Conservation (phyloP, 176 grass and related monocot genomes). For the Triticum dicoccoides region DNA sequence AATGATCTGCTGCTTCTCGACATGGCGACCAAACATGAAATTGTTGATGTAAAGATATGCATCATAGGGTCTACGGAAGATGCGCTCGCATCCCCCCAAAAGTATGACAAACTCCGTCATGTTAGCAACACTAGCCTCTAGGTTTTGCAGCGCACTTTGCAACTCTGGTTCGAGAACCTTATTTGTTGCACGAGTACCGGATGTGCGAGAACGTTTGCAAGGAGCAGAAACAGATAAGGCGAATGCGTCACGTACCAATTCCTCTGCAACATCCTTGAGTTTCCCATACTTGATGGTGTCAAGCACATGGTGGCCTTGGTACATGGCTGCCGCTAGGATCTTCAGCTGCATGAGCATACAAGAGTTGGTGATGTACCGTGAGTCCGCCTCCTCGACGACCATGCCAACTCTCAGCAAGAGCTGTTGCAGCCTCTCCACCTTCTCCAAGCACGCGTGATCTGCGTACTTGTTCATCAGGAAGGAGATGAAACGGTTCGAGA, state of each 20-base stretch:
- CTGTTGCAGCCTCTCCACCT: neutral
- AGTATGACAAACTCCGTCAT: neutral
- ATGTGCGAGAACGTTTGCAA: neutral
- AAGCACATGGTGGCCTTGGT: too few species aligned
- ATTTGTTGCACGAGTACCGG: neutral
- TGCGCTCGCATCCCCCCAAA: neutral
- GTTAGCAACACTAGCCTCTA: neutral
- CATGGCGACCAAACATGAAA: too few species aligned
- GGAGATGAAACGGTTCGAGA: neutral
- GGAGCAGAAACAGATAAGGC: neutral
- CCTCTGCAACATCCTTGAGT: too few species aligned
- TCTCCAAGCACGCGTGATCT: too few species aligned
- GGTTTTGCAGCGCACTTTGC: neutral
- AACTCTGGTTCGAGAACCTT: neutral
- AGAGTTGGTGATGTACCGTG: neutral
- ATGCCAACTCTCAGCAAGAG: neutral
- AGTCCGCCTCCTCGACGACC: slow-evolving; percentile 4
- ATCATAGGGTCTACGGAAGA: too few species aligned
- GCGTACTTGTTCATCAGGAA: neutral
- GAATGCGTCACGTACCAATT: neutral
- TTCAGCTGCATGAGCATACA: neutral
- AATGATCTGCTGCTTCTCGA: too few species aligned
- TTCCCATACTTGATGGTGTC: too few species aligned
- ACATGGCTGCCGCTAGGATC: neutral
- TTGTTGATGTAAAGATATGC: too few species aligned